phyloP scores from a whole-genome alignment of 2,329 filamentous ascomycete genomes.

The Scorias spongiosa region DNA sequence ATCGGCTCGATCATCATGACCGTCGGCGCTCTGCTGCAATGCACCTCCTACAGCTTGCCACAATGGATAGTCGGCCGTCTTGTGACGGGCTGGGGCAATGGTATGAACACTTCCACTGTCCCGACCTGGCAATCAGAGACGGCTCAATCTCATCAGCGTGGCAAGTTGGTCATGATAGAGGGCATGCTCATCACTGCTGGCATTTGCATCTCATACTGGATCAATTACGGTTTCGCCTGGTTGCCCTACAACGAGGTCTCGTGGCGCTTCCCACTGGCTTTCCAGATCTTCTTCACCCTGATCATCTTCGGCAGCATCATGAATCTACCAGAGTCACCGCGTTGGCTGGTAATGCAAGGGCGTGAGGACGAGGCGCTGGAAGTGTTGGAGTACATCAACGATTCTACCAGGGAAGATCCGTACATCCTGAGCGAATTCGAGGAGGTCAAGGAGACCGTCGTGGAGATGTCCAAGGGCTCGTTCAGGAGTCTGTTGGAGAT shows the following conservation, averaged over 20 bases:
- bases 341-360: conserved; percentile 43
- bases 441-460: conserved; percentile 38
- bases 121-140: conserved; percentile 39
- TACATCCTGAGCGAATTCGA: conserved; percentile 32
- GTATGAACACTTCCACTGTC: conserved; percentile 37
- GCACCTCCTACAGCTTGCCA: conserved; percentile 26
- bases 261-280: conserved; percentile 29
- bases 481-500: conserved; percentile 17
- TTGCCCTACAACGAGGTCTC: conserved; percentile 38
- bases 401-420: conserved; percentile 30
- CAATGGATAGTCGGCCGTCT: conserved; percentile 38
- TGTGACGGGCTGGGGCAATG: conserved; percentile 37
- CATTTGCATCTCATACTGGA: conserved; percentile 34
- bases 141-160: conserved; percentile 34
- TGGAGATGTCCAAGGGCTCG: conserved; percentile 25
- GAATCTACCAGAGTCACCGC: conserved; percentile 38
- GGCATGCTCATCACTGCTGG: conserved; percentile 36
- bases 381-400: conserved; percentile 32
- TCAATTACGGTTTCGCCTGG: conserved; percentile 38
- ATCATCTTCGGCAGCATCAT: conserved; percentile 33
- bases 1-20: conserved; percentile 34
- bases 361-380: conserved; percentile 35
- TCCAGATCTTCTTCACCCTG: conserved; percentile 28
- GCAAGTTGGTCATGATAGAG: conserved; percentile 39
- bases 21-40: conserved; percentile 34